Evolutionary conservation across 1,139 yeast species (phyloP).

Genomic region (Geotrichum candidum): DNA sequence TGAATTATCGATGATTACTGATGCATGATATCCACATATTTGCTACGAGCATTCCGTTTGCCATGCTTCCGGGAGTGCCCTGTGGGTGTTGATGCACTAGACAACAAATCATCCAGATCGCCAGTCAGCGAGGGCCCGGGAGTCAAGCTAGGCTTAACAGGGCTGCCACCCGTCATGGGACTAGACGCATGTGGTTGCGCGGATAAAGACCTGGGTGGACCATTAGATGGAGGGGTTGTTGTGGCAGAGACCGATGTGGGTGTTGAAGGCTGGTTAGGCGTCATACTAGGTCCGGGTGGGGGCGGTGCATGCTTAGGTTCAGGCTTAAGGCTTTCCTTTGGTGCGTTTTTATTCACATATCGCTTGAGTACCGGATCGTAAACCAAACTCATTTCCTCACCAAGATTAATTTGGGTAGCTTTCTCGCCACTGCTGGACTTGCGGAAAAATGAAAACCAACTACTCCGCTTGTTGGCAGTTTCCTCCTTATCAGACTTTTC

Average conservation of each 20-base stretch:
- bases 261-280: conserved; percentile 19
- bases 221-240: conserved; percentile 12
- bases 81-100: conserved; percentile 37
- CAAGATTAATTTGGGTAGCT: conserved; percentile 78
- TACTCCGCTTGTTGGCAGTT: conserved; percentile 27
- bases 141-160: conserved; percentile 1
- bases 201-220: conserved; percentile 14
- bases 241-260: conserved; percentile 8
- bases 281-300: conserved; percentile 22
- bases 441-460: conserved; percentile 51
- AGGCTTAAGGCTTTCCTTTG: conserved; percentile 78
- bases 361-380: conserved; percentile 81
- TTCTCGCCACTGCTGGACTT: conserved; percentile 45
- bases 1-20: conserved; percentile 24
- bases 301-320: conserved; percentile 50
- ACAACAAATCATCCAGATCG: conserved; percentile 60
- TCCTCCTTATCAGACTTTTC: conserved; percentile 17
- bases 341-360: conserved; percentile 75
- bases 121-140: conserved; percentile 9
- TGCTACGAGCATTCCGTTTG: conserved; percentile 63
- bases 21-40: conserved; percentile 74
- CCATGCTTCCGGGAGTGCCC: conserved; percentile 37
- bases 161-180: conserved; percentile 6
- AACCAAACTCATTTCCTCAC: conserved; percentile 66
- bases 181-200: conserved; percentile 18